Base-by-base conservation (phyloP, 2,329 filamentous ascomycete genomes). In the Hymenotorrendiella dingleyae region DNA sequence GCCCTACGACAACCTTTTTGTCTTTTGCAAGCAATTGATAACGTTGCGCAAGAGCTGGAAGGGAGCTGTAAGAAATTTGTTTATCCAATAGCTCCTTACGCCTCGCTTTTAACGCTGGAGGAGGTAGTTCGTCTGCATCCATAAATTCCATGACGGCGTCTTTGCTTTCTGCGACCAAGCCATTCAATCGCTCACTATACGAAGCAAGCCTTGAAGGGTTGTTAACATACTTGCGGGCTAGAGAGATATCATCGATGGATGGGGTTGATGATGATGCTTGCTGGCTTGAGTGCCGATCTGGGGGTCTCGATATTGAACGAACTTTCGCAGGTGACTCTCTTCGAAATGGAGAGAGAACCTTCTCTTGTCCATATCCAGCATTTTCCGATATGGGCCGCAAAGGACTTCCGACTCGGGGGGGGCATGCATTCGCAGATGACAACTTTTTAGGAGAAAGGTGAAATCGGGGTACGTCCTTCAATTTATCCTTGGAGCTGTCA, bases 371-470 rank as follows among this genome's bases (percentile, higher is more conserved):
- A 11, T 33, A 17, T 12, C 38, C 19, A 29, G 50, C n/a, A 45
- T 59, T 60, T 22, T 42, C 44, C 22, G 54, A 57, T 29, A 59
- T 59, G 22, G 54, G 45, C 27, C 47, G 46, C 21, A 58, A 33
- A 4, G 58, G 59, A 39, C 56, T 60, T n/a, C 52, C 44, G 7
- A 42, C 33, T 30, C 46, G 50, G 19, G 52, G 32, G 24, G 43
- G 51, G 16, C 46, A 37, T 17, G 40, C 28, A 7, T 43, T 45
- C 12, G 39, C 17, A 17, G 44, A 29, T 30, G 32, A 40, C 11
- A 26, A 4, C 35, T 36, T 49, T 4, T 35, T 32, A 16, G 37
- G 32, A 19, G 16, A 41, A 20, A 23, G 21, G 19, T 49, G 40
- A 26, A 50, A 50, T 5, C 24, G 16, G n/a, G 48, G 42, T 8